These are phyloP conservation scores for Sphaerulina vaccinii DNA, from an alignment of 2,329 filamentous ascomycete species.

Conservation along the genomic window DNA sequence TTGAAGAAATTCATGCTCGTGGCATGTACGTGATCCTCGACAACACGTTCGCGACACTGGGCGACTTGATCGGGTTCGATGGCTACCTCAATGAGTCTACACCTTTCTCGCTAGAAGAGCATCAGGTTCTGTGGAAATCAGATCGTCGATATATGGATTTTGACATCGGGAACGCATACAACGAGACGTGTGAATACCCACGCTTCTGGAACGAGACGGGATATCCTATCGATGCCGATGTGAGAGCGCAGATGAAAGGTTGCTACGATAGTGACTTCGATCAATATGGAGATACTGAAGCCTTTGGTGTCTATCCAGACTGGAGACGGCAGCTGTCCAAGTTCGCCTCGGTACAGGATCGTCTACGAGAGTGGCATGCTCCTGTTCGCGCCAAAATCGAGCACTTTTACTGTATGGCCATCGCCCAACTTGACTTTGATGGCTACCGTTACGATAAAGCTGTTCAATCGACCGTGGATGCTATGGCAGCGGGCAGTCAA, in stretches of 20 bases:
- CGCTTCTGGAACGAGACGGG: slow-evolving; percentile 61
- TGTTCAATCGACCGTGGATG: slow-evolving; percentile 60
- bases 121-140: slow-evolving; percentile 57
- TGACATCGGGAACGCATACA: slow-evolving; percentile 52
- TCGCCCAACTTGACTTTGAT: slow-evolving; percentile 60
- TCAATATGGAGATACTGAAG: slow-evolving; percentile 60
- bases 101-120: slow-evolving; percentile 54
- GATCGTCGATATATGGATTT: slow-evolving; percentile 59
- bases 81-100: slow-evolving; percentile 58
- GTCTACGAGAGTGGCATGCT: slow-evolving; percentile 61
- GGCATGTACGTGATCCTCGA: slow-evolving; percentile 65
- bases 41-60: slow-evolving; percentile 63
- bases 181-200: slow-evolving; percentile 52
- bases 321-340: slow-evolving; percentile 62
- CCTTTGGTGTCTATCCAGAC: slow-evolving; percentile 61
- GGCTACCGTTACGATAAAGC: slow-evolving; percentile 66
- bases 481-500: slow-evolving; percentile 56
- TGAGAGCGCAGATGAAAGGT: slow-evolving; percentile 48
- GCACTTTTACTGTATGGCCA: slow-evolving; percentile 61
- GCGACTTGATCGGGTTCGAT: slow-evolving; percentile 61
- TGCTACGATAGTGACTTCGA: slow-evolving; percentile 63
- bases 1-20: slow-evolving; percentile 58
- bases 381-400: slow-evolving; percentile 57
- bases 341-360: slow-evolving; percentile 64
- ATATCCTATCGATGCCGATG: slow-evolving; percentile 47